phyloP scores from a whole-genome alignment of 2,329 filamentous ascomycete species.

The Mycocentrospora acerina region DNA sequence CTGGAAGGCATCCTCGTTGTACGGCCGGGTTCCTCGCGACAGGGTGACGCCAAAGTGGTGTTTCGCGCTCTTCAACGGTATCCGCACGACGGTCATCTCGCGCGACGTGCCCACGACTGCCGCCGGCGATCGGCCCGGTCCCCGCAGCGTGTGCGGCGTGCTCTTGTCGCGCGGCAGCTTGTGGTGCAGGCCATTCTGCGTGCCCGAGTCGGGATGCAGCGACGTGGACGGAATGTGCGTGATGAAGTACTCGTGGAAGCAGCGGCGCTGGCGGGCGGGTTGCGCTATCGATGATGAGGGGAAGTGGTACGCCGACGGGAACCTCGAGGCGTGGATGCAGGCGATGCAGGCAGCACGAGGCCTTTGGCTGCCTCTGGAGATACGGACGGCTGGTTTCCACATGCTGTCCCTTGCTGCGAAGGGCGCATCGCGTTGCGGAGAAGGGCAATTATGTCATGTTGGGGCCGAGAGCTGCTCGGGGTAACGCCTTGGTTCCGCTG shows the following conservation, averaged over 20 bases:
- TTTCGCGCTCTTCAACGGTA: slow-evolving; percentile 88
- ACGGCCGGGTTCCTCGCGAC: slow-evolving; percentile 77
- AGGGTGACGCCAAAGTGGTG: slow-evolving; percentile 88
- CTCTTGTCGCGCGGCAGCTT: slow-evolving; percentile 85
- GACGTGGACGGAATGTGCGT: slow-evolving; percentile 93
- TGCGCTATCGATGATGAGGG: slow-evolving; percentile 10
- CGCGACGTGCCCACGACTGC: slow-evolving; percentile 47
- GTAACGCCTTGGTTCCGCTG: slow-evolving; percentile 20
- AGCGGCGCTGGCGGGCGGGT: slow-evolving; percentile 32
- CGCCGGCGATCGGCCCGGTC: slow-evolving; percentile 36
- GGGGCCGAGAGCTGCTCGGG: slow-evolving; percentile 11
- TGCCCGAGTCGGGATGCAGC: slow-evolving; percentile 79
- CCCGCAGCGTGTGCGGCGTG: slow-evolving; percentile 66
- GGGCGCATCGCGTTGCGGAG: slow-evolving; percentile 35
- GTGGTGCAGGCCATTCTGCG: slow-evolving; percentile 67
- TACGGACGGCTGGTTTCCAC: slow-evolving; percentile 38
- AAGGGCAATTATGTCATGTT: slow-evolving; percentile 35
- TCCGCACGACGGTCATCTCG: slow-evolving; percentile 91
- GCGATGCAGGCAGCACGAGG: slow-evolving; percentile 18
- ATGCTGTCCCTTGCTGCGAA: slow-evolving; percentile 37
- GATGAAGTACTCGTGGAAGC: slow-evolving; percentile 95
- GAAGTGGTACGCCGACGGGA: slow-evolving; percentile 8
- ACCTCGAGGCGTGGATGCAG: slow-evolving; percentile 4
- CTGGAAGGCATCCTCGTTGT: slow-evolving; percentile 94
- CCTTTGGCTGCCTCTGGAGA: slow-evolving; percentile 28